Percentiles rank a stretch among this genome's conserved stretches.
Evolutionary conservation across 805 yeast genomes (phyloP).

Genomic region (Zygosaccharomyces siamensis): DNA sequence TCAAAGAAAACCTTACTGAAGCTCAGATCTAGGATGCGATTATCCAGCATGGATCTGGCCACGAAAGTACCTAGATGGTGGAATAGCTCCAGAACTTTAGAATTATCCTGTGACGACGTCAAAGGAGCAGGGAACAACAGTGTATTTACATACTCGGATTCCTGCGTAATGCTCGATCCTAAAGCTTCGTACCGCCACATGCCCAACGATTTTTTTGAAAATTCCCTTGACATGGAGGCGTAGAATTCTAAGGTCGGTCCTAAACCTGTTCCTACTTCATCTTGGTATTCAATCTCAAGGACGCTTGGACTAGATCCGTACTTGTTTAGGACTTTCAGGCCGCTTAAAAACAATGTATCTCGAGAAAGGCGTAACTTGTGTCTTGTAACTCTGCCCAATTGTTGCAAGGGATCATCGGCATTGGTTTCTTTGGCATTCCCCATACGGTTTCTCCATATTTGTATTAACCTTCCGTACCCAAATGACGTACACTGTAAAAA

Average conservation of each 20-base stretch:
- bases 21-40: slow-evolving; percentile 78
- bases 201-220: slow-evolving; percentile 48
- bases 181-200: slow-evolving; percentile 62
- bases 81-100: slow-evolving; percentile 49
- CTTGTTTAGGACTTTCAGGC: slow-evolving; percentile 67
- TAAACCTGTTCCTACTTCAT: slow-evolving; percentile 92
- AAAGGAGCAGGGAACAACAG: slow-evolving; percentile 79
- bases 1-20: slow-evolving; percentile 70
- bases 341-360: slow-evolving; percentile 63
- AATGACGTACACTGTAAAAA: slow-evolving; percentile 84
- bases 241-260: slow-evolving; percentile 96
- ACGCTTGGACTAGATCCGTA: slow-evolving; percentile 78
- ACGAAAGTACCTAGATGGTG: slow-evolving; percentile 72
- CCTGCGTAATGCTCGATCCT: slow-evolving; percentile 14
- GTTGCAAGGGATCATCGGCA: slow-evolving; percentile 31
- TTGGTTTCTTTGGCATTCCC: slow-evolving; percentile 35
- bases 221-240: slow-evolving; percentile 71
- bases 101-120: slow-evolving; percentile 33
- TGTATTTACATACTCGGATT: slow-evolving; percentile 29
- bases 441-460: slow-evolving; percentile 62
- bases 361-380: slow-evolving; percentile 79
- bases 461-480: slow-evolving; percentile 80
- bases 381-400: slow-evolving; percentile 69
- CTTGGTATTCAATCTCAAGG: slow-evolving; percentile 79
- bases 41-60: slow-evolving; percentile 82